phyloP scores from a whole-genome alignment of 805 yeast genomes.

The Wickerhamomyces mucosus region DNA sequence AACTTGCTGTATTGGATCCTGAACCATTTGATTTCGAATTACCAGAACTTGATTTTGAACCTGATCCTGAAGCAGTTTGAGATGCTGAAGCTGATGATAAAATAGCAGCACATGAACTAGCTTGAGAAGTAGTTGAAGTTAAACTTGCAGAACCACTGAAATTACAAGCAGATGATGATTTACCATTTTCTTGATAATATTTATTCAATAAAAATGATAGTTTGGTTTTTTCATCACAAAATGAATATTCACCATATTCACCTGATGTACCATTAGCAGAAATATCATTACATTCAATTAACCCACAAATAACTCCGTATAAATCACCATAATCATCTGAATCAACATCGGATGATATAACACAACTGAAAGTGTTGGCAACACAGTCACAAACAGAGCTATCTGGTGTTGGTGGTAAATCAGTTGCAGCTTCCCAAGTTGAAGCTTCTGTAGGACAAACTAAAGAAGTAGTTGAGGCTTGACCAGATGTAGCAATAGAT shows the following conservation, averaged over 20 bases:
- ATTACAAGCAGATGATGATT: constrained; percentile 48
- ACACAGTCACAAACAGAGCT: constrained; percentile 58
- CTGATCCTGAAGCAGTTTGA: constrained; percentile 18
- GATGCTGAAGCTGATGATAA: constrained; percentile 26
- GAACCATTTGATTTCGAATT: constrained; percentile 16
- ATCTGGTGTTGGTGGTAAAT: constrained; percentile 74
- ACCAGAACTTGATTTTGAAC: constrained; percentile 11
- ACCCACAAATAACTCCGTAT: constrained; percentile 48
- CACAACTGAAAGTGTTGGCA: constrained; percentile 44
- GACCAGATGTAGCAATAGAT: constrained; percentile 29
- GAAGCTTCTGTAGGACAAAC: constrained; percentile 42
- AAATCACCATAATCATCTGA: constrained; percentile 48
- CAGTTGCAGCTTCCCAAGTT: constrained; percentile 59
- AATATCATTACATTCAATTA: constrained; percentile 53
- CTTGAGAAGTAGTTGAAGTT: constrained; percentile 29
- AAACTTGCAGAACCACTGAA: constrained; percentile 64
- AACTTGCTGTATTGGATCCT: constrained; percentile 17
- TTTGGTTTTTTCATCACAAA: constrained; percentile 63
- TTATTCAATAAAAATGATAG: constrained; percentile 56
- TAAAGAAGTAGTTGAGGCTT: constrained; percentile 26
- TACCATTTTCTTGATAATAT: constrained; percentile 48
- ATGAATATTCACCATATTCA: constrained; percentile 61
- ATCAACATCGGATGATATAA: constrained; percentile 41
- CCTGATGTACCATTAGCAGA: constrained; percentile 54
- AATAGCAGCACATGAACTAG: constrained; percentile 28